phyloP scores from a whole-genome alignment of 2,329 filamentous ascomycete genomes.

The Periglandula ipomoeae region DNA sequence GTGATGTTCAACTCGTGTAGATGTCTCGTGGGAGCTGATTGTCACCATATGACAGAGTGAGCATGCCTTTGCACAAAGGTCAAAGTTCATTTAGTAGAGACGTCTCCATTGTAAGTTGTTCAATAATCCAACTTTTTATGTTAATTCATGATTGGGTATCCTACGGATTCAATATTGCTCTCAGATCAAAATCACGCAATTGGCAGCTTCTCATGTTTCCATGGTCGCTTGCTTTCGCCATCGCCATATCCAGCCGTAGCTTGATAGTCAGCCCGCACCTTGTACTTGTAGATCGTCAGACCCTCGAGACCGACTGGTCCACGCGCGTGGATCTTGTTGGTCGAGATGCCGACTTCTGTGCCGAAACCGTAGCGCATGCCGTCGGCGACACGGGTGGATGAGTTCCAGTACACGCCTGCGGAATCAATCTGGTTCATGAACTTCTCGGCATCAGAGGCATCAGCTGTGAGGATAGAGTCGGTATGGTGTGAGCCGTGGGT shows the following conservation, averaged over 20 bases:
- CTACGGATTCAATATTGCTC: not conserved
- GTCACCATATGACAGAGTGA: too few species aligned
- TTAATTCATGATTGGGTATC: not conserved
- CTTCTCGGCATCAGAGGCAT: slow-evolving; percentile 56
- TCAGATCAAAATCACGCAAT: slow-evolving; percentile 1
- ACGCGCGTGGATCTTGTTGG: slow-evolving; percentile 93
- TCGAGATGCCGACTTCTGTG: slow-evolving; percentile 96
- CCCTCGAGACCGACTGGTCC: slow-evolving; percentile 92
- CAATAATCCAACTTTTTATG: not conserved
- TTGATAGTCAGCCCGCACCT: slow-evolving; percentile 76
- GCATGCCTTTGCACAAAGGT: too few species aligned
- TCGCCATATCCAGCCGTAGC: slow-evolving; percentile 67
- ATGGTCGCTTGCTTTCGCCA: slow-evolving; percentile 48
- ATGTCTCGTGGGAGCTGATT: too few species aligned
- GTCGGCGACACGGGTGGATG: slow-evolving; percentile 87
- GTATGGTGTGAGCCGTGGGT: slow-evolving; percentile 88
- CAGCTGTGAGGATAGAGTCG: slow-evolving; percentile 75
- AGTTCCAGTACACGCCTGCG: slow-evolving; percentile 94
- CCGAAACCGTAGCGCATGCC: slow-evolving; percentile 97
- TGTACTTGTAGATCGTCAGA: slow-evolving; percentile 95
- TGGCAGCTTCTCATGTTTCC: slow-evolving; percentile 46
- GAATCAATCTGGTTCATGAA: slow-evolving; percentile 86
- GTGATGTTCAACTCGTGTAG: too few species aligned
- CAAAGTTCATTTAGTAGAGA: too few species aligned
- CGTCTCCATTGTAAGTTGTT: too few species aligned